Base-by-base conservation (phyloP, 805 yeast genomes). In the Isabelozyma heimii region DNA sequence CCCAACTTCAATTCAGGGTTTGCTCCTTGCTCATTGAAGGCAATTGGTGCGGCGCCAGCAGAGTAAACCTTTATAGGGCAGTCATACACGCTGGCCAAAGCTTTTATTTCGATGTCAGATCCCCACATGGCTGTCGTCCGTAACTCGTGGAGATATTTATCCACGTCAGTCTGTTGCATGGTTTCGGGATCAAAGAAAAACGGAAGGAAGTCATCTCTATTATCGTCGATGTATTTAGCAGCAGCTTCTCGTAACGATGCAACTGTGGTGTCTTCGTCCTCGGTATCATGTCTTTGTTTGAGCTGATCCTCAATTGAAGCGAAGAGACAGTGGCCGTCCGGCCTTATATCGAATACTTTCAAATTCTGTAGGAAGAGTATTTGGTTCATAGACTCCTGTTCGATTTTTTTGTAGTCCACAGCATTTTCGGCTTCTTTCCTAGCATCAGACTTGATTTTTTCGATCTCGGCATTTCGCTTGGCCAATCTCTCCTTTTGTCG, bases 241-340 rank as follows among this genome's bases (percentile, higher is more conserved):
- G 96, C 87, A 42, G 66, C 60, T 0, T 73, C 56, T 51, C 99
- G 79, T 49, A 92, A 72, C 20, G 81, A 82, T 49, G 75, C 73
- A 13, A 83, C 74, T 1, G 75, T 51, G 20, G 57, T 59, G 2
- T 44, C 43, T 17, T 37, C 35, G 2, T 14, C 45, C 5, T 15
- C 20, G 16, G 35, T 38, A 28, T 2, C 60, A 28, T 81, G 89
- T 17, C 96, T 79, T 3, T 59, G 49, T 43, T 61, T 55, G 52
- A 92, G 67, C 61, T 92, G 98, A 62, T 92, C 97, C 17, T 84
- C 74, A 15, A 92, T 77, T 0, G 97, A 85, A 4, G 92, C 88
- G 72, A 90, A 94, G 30, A 92, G 70, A 74, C 99, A 94, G 65
- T 92, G 92, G 0, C 98, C 99, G 65, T 92, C 98, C 0, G 98